A percentile compares a stretch with the other conserved stretches of the same genome.
Evolutionary conservation across 2,329 filamentous ascomycete species (phyloP).

Genomic region (Alternaria novae-zelandiae): DNA sequence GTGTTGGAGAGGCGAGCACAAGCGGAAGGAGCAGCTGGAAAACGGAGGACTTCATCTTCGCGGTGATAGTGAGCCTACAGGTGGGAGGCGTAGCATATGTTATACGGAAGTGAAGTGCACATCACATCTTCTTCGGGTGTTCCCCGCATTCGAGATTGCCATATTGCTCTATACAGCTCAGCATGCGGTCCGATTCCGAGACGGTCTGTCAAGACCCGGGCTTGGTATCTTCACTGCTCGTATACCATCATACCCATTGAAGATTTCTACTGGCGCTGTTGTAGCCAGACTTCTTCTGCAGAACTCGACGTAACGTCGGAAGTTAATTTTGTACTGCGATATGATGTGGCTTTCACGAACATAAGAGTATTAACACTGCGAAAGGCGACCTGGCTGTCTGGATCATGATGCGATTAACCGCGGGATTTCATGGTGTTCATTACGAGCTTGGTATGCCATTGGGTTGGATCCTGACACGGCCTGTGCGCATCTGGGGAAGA

Average conservation of each 20-base stretch:
- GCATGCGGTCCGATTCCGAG: not conserved
- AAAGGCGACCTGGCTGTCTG: not conserved
- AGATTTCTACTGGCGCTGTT: not conserved
- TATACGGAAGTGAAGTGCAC: not conserved
- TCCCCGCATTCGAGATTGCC: not conserved
- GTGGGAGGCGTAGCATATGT: not conserved
- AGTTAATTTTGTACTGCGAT: not conserved
- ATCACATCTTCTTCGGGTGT: not conserved
- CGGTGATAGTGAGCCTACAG: not conserved
- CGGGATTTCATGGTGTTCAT: not conserved
- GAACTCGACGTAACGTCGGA: not conserved
- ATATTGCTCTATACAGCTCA: not conserved
- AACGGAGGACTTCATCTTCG: conserved; percentile 35
- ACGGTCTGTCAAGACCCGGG: not conserved
- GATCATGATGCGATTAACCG: not conserved
- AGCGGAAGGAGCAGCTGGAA: conserved; percentile 25
- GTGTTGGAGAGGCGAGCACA: conserved; percentile 20
- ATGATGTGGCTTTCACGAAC: not conserved
- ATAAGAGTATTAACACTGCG: not conserved
- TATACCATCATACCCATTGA: not conserved
- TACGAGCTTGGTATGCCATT: not conserved
- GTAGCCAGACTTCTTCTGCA: not conserved
- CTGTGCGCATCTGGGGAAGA: not conserved
- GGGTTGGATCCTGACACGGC: not conserved
- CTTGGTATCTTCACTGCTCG: not conserved